Evolutionary conservation across 2,329 filamentous ascomycete species (phyloP).

Genomic region (Neophaeococcomyces mojaviensis): DNA sequence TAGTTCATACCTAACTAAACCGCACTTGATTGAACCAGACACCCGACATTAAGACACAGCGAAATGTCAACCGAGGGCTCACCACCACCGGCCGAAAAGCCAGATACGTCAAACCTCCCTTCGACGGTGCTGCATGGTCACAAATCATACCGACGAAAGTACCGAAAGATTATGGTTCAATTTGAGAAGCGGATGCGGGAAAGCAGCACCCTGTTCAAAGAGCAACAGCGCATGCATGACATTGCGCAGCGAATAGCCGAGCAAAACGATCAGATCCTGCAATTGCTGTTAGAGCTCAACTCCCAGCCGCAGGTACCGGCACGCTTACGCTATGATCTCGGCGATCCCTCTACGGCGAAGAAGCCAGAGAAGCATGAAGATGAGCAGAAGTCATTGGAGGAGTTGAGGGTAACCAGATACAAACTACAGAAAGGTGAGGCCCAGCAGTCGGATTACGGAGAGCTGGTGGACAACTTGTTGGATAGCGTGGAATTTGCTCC

Average conservation of each 20-base stretch:
- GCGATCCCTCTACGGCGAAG: constrained; percentile 42
- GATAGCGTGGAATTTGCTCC: constrained; percentile 5
- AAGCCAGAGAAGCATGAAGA: constrained; percentile 32
- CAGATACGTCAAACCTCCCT: constrained; percentile 3
- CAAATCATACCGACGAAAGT: constrained; percentile 61
- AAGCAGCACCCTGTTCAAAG: constrained; percentile 53
- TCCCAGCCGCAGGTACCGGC: constrained; percentile 68
- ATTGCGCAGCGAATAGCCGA: constrained; percentile 77
- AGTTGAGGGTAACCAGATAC: constrained; percentile 1
- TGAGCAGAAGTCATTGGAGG: constrained; percentile 16
- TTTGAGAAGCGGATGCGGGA: constrained; percentile 77
- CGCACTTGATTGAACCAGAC: no score
- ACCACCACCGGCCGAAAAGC: not conserved
- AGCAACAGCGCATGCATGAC: constrained; percentile 73
- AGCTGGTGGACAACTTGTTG: not conserved
- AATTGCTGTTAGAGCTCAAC: constrained; percentile 85
- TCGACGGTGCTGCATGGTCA: constrained; percentile 2
- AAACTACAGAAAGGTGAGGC: constrained; percentile 16
- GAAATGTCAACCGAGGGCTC: constrained; percentile 2
- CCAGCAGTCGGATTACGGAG: constrained; percentile 5
- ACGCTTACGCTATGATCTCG: constrained; percentile 67
- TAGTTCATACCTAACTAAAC: no score
- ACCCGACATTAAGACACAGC: not conserved
- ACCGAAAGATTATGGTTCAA: constrained; percentile 73
- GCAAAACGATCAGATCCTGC: constrained; percentile 86